Evolutionary conservation across 2,329 filamentous ascomycete genomes (phyloP), one percentile per base, ranked within the genome.

Genomic region (Cadophora sp.): DNA sequence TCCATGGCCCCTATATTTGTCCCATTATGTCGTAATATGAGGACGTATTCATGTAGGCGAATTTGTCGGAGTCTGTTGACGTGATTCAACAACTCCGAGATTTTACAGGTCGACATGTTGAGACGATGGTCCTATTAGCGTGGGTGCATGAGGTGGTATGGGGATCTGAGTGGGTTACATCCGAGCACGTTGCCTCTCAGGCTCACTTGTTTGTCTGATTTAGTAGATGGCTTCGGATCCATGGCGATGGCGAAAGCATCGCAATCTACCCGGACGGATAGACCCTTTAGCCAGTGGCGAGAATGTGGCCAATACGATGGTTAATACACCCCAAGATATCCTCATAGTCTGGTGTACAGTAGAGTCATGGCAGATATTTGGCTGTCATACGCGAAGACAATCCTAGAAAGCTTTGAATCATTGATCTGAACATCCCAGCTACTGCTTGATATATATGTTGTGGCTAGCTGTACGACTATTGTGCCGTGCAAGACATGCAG

Each of bases 1-100:
- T 50, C 20, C 50, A 59, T 43, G 11, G 22, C 36, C 47, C 20
- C 43, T 50, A 50, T 59, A 60, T 61, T 20, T 30, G 48, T 30
- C 8, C 36, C 13, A 27, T 27, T 61, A 64, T 60, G 45, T 56
- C 20, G n/a, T 18, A 51, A 11, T 27, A 41, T 53, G 33, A 20
- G 24, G 30, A 62, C 27, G 33, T 41, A 24, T 39, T 58, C n/a
- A 27, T 58, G 16, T 30, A 33, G 33, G 51, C 41, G 61, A 56
- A 58, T 50, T 51, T 30, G 20, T 62, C 30, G n/a, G 27, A 24
- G 20, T 24, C 59, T 39, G 20, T 30, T 43, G 27, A 16, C n/a
- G 45, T 59, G 33, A 27, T 50, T 50, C 47, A 53, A 53, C 50
- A n/a, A n/a, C 14, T 53, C 24, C 27, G 8, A n/a, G 24, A 8